A percentile compares a stretch with the other conserved stretches of the same genome.
These are phyloP conservation scores for Solanum paucissectum DNA, from an alignment of 257 asterid species.

Conservation along the genomic window DNA sequence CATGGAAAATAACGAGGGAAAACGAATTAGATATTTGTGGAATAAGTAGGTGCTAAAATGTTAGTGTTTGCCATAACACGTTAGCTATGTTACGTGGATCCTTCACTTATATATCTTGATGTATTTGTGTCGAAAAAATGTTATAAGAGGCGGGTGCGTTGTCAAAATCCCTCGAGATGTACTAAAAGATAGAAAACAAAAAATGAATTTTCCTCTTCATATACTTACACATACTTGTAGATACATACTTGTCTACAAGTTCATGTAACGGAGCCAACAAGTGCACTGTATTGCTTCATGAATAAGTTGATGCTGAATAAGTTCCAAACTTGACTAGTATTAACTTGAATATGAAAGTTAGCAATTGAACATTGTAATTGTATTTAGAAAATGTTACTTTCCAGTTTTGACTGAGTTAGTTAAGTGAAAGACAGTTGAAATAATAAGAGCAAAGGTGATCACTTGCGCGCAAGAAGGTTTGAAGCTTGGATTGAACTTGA, in stretches of 20 bases:
- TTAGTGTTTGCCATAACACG: not conserved
- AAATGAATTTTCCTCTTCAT: not conserved
- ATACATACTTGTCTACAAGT: not conserved
- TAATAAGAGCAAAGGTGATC: not conserved
- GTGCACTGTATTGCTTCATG: not conserved
- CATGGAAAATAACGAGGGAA: not conserved
- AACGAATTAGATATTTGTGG: not conserved
- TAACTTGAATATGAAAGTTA: not conserved
- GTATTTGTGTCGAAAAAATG: not conserved
- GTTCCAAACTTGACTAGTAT: not conserved
- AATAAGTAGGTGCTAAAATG: not conserved
- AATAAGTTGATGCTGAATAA: not conserved
- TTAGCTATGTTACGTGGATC: not conserved
- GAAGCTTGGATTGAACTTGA: not conserved
- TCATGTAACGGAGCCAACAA: not conserved
- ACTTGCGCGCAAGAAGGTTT: not conserved
- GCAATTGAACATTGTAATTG: accelerated
- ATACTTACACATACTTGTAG: not conserved
- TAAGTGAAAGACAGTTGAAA: not conserved
- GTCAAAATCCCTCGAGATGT: not conserved
- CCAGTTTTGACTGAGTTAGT: not conserved
- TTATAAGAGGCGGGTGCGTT: not conserved
- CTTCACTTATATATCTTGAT: not conserved
- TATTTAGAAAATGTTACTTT: not conserved
- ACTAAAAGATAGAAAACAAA: not conserved